Evolutionary conservation across 495 filamentous ascomycete genomes (phyloP).

Genomic region (Tetracladium setigerum): DNA sequence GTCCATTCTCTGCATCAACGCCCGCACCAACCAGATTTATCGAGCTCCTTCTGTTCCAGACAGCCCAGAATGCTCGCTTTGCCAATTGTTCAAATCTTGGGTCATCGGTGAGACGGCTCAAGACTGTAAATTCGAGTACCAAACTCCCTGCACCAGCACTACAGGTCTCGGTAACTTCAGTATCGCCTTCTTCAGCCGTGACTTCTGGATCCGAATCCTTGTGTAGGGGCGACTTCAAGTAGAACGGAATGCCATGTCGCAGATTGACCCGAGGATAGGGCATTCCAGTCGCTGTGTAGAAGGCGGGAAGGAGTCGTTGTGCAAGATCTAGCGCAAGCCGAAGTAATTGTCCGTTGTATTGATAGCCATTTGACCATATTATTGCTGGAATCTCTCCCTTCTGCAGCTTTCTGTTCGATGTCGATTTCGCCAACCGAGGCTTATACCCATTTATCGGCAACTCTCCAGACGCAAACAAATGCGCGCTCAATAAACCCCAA

Average conservation of each 20-base stretch:
- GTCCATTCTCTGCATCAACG: slow-evolving; percentile 83
- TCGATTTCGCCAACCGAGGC: slow-evolving; percentile 28
- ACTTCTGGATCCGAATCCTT: slow-evolving; percentile 22
- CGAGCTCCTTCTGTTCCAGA: slow-evolving; percentile 79
- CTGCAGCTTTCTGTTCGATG: slow-evolving; percentile 9
- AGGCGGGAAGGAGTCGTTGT: slow-evolving; percentile 77
- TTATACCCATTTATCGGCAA: slow-evolving; percentile 75
- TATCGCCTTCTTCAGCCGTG: slow-evolving; percentile 16
- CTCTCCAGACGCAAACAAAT: slow-evolving; percentile 86
- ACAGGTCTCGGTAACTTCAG: slow-evolving; percentile 79
- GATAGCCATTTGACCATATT: slow-evolving; percentile 64
- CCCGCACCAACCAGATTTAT: slow-evolving; percentile 87
- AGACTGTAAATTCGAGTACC: slow-evolving; percentile 82
- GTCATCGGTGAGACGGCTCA: slow-evolving; percentile 86
- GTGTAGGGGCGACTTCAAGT: slow-evolving; percentile 69
- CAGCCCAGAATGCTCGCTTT: slow-evolving; percentile 89
- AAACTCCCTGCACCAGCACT: slow-evolving; percentile 93
- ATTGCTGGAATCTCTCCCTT: slow-evolving; percentile 33
- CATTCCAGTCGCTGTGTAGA: slow-evolving; percentile 79
- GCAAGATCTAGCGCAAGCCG: slow-evolving; percentile 79
- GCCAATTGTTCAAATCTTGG: slow-evolving; percentile 77
- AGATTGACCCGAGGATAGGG: slow-evolving; percentile 95
- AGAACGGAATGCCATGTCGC: slow-evolving; percentile 86
- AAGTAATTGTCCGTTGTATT: slow-evolving; percentile 86
- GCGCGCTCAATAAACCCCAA: slow-evolving; percentile 90